Evolutionary conservation across 2,329 filamentous ascomycete species (phyloP).

Genomic region (Epichloe typhina): DNA sequence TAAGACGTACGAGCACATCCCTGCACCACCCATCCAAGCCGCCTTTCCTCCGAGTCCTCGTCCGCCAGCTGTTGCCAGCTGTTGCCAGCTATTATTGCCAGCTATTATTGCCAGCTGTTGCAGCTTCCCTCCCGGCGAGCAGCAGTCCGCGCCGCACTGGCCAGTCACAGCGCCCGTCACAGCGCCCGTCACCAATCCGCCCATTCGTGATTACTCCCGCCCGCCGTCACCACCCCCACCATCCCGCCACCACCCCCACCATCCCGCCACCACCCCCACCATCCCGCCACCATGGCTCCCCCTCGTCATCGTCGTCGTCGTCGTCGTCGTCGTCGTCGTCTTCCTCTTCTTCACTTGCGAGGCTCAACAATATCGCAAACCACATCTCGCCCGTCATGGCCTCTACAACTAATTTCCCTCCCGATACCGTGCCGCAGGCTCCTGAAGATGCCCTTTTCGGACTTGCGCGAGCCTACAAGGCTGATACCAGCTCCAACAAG

Average conservation of each 20-base stretch:
- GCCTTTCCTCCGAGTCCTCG: neutral
- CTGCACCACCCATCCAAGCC: neutral
- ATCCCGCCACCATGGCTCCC: constrained; percentile 10
- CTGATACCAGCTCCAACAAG: constrained; percentile 66
- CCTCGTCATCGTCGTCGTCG: constrained; percentile 14
- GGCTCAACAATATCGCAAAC: constrained; percentile 48
- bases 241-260: constrained; percentile 8
- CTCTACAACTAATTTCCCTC: constrained; percentile 53
- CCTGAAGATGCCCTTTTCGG: constrained; percentile 94
- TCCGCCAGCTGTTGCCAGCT: neutral
- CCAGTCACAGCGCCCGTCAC: neutral
- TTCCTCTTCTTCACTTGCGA: constrained; percentile 34
- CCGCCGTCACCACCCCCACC: neutral
- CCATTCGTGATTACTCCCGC: constrained; percentile 1
- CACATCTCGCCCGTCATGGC: constrained; percentile 54
- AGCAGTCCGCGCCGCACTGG: neutral
- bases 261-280: neutral
- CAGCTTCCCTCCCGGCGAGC: neutral
- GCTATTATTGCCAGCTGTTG: neutral
- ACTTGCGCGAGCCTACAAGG: constrained; percentile 74
- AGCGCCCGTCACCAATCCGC: neutral
- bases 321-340: constrained; percentile 14
- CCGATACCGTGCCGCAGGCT: constrained; percentile 70
- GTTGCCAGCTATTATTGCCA: neutral
- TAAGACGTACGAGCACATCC: neutral